Evolutionary conservation across 352 stramenopile species (phyloP).

Genomic region (Pythium angustatum): DNA sequence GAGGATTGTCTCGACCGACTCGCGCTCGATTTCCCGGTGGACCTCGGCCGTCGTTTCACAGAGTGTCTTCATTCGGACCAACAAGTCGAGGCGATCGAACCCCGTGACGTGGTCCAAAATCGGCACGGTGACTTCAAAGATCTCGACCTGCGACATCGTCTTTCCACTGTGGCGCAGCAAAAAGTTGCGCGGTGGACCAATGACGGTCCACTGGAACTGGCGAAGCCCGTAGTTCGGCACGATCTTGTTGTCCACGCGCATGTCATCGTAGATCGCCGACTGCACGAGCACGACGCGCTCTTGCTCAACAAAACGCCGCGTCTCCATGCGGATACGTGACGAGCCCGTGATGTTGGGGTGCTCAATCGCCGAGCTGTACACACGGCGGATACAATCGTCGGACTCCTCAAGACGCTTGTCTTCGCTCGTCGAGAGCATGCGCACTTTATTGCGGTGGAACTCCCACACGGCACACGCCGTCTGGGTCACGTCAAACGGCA

Average conservation of each 20-base stretch:
- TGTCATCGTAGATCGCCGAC: conserved; percentile 17
- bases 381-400: conserved; percentile 16
- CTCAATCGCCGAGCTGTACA: conserved; percentile 15
- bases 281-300: conserved; percentile 22
- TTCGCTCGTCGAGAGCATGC: background rate
- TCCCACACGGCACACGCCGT: conserved; percentile 22
- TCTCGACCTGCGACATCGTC: conserved; percentile 18
- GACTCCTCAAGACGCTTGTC: conserved; percentile 16
- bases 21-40: conserved; percentile 18
- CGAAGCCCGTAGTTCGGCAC: conserved; percentile 11
- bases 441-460: conserved; percentile 21
- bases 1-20: conserved; percentile 25
- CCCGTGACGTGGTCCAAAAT: conserved; percentile 22
- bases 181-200: conserved; percentile 14
- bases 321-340: conserved; percentile 20
- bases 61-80: conserved; percentile 1
- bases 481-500: conserved; percentile 20
- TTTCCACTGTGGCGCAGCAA: conserved; percentile 12
- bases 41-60: conserved; percentile 13
- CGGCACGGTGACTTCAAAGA: conserved; percentile 22
- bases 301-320: conserved; percentile 12
- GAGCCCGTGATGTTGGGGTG: background rate
- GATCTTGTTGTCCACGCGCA: background rate
- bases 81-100: conserved; percentile 1
- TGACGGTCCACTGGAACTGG: conserved; percentile 26